Percentiles rank a stretch among this genome's conserved stretches.
Conservation (phyloP, 1,284 basidiomycete genomes). For the Cutaneotrichosporon spelunceum region DNA sequence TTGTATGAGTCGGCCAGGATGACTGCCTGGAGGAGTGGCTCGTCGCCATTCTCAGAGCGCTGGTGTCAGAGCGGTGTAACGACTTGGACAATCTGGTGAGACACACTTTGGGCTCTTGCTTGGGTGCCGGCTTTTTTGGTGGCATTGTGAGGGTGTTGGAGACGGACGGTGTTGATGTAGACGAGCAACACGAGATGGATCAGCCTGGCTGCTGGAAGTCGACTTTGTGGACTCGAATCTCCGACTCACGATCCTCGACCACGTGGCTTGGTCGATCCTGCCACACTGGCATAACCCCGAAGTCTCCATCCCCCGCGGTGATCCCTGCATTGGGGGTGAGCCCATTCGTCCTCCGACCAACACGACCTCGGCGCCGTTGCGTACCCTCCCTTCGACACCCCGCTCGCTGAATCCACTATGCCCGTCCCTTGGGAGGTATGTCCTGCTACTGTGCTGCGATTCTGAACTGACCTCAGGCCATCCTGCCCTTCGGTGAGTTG, state of each 20-base stretch:
- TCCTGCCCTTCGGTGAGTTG: conserved; percentile 79
- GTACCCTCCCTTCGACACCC: not conserved
- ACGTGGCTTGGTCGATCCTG: not conserved
- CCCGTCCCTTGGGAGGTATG: conserved; percentile 80
- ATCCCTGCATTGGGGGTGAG: conserved; percentile 12
- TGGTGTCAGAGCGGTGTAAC: conserved; percentile 25
- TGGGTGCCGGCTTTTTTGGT: conserved; percentile 41
- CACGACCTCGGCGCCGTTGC: conserved; percentile 1
- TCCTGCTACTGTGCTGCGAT: not conserved
- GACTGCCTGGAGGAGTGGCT: conserved; percentile 82
- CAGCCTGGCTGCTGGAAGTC: not conserved
- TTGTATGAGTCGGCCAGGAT: conserved; percentile 94
- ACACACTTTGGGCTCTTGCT: conserved; percentile 30
- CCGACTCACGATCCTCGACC: not conserved
- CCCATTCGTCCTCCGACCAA: conserved; percentile 13
- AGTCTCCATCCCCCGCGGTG: not conserved
- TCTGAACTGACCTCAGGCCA: conserved; percentile 55
- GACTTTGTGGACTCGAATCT: not conserved
- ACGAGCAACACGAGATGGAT: not conserved
- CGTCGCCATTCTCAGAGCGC: conserved; percentile 56
- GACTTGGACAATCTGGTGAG: not conserved
- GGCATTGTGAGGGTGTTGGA: conserved; percentile 29
- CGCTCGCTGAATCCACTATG: conserved; percentile 55
- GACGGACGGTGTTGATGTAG: not conserved
- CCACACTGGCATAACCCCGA: conserved; percentile 2